These are phyloP conservation scores for Hortaea werneckii DNA, from an alignment of 2,329 filamentous ascomycete species.

Conservation along the genomic window DNA sequence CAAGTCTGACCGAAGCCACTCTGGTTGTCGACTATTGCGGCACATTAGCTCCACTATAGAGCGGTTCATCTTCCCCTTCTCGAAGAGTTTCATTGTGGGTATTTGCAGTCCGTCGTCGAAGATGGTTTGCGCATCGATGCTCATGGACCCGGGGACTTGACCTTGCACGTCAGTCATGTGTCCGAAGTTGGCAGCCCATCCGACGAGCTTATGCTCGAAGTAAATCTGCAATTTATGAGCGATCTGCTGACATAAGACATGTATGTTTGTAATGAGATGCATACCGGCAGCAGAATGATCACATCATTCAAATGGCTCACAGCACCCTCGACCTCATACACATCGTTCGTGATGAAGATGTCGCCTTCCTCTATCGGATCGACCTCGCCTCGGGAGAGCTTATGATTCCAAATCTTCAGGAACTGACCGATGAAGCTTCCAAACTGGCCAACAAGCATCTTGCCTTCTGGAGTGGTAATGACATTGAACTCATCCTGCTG, in stretches of 20 bases:
- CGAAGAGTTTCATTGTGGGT: conserved; percentile 20
- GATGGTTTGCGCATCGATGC: conserved; percentile 19
- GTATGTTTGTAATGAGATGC: not conserved
- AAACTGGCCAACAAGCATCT: conserved; percentile 19
- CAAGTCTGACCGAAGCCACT: conserved; percentile 18
- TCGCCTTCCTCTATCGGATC: conserved; percentile 17
- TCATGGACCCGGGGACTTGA: conserved; percentile 18
- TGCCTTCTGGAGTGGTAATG: conserved; percentile 15
- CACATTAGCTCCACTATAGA: conserved; percentile 19
- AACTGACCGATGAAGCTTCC: conserved; percentile 19
- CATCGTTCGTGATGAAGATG: conserved; percentile 19
- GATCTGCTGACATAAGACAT: not conserved
- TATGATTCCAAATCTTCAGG: conserved; percentile 18
- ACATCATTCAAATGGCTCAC: conserved; percentile 18
- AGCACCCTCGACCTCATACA: conserved; percentile 19
- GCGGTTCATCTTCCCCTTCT: conserved; percentile 17
- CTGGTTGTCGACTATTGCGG: conserved; percentile 16
- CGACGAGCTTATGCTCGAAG: conserved; percentile 17
- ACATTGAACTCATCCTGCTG: conserved; percentile 21
- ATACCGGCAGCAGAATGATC: conserved; percentile 2
- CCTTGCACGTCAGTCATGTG: conserved; percentile 20
- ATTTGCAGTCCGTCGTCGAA: conserved; percentile 19
- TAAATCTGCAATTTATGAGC: conserved; percentile 11
- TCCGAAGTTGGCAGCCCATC: conserved; percentile 20
- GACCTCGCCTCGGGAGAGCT: conserved; percentile 13